A percentile compares a stretch with the other conserved stretches of the same genome.
Evolutionary conservation across 345 rosid genomes (phyloP).

Genomic region (Eucalyptus polybractea): DNA sequence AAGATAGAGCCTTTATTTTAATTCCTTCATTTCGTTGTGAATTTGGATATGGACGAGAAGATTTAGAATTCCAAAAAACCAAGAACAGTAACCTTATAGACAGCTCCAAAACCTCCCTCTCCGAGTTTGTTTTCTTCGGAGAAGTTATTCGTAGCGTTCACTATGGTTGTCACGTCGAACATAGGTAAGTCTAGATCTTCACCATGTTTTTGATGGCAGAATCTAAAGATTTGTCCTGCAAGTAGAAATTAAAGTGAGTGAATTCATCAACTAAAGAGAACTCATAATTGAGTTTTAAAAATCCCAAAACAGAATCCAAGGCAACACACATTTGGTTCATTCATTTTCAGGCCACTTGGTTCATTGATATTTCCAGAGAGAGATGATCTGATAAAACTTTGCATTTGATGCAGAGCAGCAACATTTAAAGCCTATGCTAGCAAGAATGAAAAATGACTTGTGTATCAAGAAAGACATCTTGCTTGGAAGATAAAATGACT

Average conservation of each 20-base stretch:
- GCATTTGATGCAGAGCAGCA: background rate
- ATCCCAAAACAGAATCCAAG: background rate
- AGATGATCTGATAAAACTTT: background rate
- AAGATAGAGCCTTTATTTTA: background rate
- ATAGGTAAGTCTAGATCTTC: background rate
- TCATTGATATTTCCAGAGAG: background rate
- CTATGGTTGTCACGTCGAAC: background rate
- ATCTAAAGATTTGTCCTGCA: background rate
- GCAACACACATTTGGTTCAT: background rate
- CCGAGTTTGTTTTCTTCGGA: background rate
- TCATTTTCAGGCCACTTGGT: background rate
- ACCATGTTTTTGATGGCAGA: background rate
- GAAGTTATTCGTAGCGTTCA: background rate
- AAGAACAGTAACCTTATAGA: background rate
- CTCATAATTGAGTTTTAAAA: background rate
- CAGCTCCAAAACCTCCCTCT: constrained; percentile 2
- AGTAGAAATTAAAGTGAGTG: background rate
- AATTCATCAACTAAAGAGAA: background rate
- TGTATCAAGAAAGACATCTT: background rate
- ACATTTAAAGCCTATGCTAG: background rate
- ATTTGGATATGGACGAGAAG: background rate
- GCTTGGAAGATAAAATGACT: background rate
- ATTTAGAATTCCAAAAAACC: background rate
- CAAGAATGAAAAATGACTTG: background rate
- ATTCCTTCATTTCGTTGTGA: background rate